Evolutionary conservation across 2,329 filamentous ascomycete species (phyloP).

Genomic region (Pseudocercospora crystallina): DNA sequence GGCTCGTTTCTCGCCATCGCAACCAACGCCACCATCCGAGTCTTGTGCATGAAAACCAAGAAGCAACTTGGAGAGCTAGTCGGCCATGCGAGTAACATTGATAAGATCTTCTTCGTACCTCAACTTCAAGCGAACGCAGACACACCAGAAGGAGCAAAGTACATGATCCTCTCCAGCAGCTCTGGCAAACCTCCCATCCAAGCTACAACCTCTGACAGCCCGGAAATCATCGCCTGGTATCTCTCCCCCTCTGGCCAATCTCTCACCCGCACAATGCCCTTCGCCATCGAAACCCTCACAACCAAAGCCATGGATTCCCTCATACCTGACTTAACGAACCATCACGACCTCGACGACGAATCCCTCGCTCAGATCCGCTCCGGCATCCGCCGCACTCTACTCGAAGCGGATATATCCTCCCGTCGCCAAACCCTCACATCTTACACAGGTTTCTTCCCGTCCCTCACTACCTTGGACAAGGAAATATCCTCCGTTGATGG

Average conservation of each 20-base stretch:
- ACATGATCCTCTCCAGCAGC: constrained; percentile 9
- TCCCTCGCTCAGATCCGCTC: constrained; percentile 6
- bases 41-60: constrained; percentile 3
- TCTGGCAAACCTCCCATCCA: not conserved
- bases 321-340: constrained; percentile 7
- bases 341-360: constrained; percentile 12
- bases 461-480: not conserved
- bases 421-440: constrained; percentile 1
- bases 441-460: constrained; percentile 9
- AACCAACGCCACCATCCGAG: constrained; percentile 5
- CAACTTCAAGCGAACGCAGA: not conserved
- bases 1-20: not conserved
- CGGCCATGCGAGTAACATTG: constrained; percentile 9
- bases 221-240: constrained; percentile 15
- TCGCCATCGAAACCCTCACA: constrained; percentile 12
- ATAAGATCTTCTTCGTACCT: constrained; percentile 8
- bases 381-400: constrained; percentile 6
- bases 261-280: constrained; percentile 11
- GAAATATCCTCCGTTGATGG: constrained; percentile 7
- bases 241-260: constrained; percentile 12
- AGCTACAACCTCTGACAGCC: not conserved
- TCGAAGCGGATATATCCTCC: constrained; percentile 14
- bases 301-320: constrained; percentile 17
- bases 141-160: constrained; percentile 2
- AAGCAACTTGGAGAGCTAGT: constrained; percentile 7